phyloP scores from a whole-genome alignment of 768 basidiomycete species.

The Mycena pura region DNA sequence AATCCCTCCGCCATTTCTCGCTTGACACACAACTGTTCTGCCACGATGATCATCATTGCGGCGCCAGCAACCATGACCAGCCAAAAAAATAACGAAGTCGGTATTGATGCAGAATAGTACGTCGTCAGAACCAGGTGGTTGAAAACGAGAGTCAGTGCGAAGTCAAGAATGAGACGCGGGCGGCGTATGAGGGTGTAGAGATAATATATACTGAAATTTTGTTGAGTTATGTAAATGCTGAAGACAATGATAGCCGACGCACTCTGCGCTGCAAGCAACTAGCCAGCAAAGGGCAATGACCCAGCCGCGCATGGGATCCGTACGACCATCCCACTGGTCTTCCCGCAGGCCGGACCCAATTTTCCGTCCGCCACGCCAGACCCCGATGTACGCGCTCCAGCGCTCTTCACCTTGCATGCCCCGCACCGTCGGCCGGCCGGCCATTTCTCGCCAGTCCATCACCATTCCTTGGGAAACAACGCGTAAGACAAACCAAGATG shows the following conservation, averaged over 20 bases:
- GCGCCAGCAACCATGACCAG: conserved; percentile 74
- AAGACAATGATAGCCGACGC: conserved; percentile 44
- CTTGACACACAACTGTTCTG: conserved; percentile 91
- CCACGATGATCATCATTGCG: conserved; percentile 75
- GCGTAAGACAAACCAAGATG: background rate
- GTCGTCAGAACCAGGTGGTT: conserved; percentile 94
- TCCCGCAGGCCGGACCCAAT: conserved; percentile 66
- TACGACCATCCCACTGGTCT: conserved; percentile 68
- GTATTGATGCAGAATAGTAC: conserved; percentile 84
- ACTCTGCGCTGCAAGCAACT: conserved; percentile 85
- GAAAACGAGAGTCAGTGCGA: conserved; percentile 88
- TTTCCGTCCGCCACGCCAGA: conserved; percentile 82
- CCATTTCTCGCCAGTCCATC: conserved; percentile 98
- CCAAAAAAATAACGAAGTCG: conserved; percentile 96
- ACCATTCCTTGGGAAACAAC: conserved; percentile 68
- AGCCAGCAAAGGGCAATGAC: conserved; percentile 90
- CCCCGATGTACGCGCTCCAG: conserved; percentile 73
- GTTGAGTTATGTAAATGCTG: background rate
- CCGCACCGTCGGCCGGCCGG: conserved; percentile 79
- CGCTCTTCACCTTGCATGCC: conserved; percentile 66
- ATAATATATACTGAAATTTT: conserved; percentile 64
- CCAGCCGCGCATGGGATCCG: conserved; percentile 88
- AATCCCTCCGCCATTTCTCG: conserved; percentile 91
- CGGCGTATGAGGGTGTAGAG: conserved; percentile 88
- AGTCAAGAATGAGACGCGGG: conserved; percentile 95